A percentile compares a stretch with the other conserved stretches of the same genome.
phyloP scores from a whole-genome alignment of 345 rosid species.

The Draba incana region DNA sequence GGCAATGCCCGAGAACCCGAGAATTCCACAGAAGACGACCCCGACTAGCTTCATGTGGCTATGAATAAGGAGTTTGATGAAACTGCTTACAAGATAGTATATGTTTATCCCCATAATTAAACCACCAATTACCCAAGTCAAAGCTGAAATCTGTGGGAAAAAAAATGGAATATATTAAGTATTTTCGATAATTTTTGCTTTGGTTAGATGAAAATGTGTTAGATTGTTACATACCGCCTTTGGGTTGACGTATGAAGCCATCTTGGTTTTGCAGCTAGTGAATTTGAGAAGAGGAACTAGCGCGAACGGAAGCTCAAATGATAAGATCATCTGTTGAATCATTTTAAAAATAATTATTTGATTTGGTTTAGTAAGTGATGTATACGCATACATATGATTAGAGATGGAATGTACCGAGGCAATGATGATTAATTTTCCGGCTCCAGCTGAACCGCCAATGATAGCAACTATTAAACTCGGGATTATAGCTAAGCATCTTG shows the following conservation, averaged over 20 bases:
- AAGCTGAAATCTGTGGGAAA: constrained; percentile 52
- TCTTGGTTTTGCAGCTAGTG: constrained; percentile 85
- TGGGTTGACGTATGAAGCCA: constrained; percentile 70
- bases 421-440: constrained; percentile 85
- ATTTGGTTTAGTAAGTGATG: not conserved
- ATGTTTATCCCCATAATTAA: constrained; percentile 83
- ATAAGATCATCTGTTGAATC: constrained; percentile 75
- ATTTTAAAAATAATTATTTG: not conserved
- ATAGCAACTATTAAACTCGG: constrained; percentile 90
- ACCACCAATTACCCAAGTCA: constrained; percentile 78
- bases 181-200: not conserved
- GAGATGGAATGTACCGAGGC: constrained; percentile 64
- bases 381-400: not conserved
- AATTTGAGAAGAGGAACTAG: constrained; percentile 92
- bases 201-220: constrained; percentile 5
- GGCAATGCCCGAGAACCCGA: constrained; percentile 64
- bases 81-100: constrained; percentile 65
- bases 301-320: constrained; percentile 95
- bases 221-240: constrained; percentile 47
- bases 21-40: constrained; percentile 61
- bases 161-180: not conserved
- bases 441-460: constrained; percentile 94
- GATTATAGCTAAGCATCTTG: constrained; percentile 88
- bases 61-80: constrained; percentile 61
- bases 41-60: constrained; percentile 49